Evolutionary conservation across 2,329 filamentous ascomycete genomes (phyloP).

Genomic region (Apiospora marii): DNA sequence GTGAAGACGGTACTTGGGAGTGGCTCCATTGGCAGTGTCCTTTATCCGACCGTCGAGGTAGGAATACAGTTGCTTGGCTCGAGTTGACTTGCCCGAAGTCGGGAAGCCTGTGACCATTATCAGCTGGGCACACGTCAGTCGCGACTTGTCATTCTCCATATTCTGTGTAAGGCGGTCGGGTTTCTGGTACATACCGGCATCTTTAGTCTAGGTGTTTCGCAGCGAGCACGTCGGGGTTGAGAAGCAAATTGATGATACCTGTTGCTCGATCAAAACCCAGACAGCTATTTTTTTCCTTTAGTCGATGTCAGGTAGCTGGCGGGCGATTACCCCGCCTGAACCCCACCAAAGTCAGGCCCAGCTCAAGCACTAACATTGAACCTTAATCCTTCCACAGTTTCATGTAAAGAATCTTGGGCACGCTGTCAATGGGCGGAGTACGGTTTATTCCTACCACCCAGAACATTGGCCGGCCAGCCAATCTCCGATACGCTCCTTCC

Average conservation of each 20-base stretch:
- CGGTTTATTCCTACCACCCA: no score
- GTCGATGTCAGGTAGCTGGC: conserved; percentile 1
- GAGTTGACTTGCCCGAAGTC: conserved; percentile 73
- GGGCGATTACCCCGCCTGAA: conserved; percentile 6
- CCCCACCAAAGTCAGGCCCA: conserved; percentile 3
- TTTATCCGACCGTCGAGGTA: conserved; percentile 68
- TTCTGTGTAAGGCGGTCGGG: not conserved
- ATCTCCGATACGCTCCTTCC: no score
- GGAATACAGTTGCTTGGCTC: conserved; percentile 69
- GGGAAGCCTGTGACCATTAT: conserved; percentile 73
- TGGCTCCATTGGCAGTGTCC: conserved; percentile 40
- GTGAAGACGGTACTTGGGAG: conserved; percentile 68
- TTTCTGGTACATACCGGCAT: not conserved
- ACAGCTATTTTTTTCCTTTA: not conserved
- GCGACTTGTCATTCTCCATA: not conserved
- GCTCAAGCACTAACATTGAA: not conserved
- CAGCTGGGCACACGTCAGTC: conserved; percentile 53
- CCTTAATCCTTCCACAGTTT: conserved; percentile 8
- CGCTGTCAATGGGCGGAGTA: not conserved
- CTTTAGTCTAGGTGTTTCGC: not conserved
- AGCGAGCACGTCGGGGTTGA: not conserved
- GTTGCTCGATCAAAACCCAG: not conserved
- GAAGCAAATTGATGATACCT: not conserved
- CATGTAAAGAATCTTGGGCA: not conserved
- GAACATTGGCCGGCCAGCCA: no score